A percentile compares a stretch with the other conserved stretches of the same genome.
phyloP scores from a whole-genome alignment of 768 basidiomycete genomes.

The Mycena rosella region DNA sequence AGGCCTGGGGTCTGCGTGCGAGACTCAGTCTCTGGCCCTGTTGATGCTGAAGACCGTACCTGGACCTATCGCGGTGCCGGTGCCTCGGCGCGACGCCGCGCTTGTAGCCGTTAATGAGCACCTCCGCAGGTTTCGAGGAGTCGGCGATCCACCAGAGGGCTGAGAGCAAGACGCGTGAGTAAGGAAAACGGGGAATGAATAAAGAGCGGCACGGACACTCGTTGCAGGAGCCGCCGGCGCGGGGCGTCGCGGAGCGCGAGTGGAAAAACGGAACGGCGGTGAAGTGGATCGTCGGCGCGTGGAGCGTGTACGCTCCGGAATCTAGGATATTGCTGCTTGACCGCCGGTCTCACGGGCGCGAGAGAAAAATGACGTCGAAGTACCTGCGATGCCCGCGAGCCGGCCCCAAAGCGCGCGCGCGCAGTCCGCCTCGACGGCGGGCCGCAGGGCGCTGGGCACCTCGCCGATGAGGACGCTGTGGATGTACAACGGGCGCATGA shows the following conservation, averaged over 20 bases:
- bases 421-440: conserved; percentile 69
- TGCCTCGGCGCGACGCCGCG: conserved; percentile 84
- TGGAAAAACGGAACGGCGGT: conserved; percentile 72
- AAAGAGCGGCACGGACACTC: conserved; percentile 66
- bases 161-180: conserved; percentile 42
- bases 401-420: conserved; percentile 75
- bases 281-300: conserved; percentile 67
- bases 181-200: not conserved
- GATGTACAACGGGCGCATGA: conserved; percentile 75
- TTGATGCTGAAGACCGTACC: conserved; percentile 52
- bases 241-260: conserved; percentile 52
- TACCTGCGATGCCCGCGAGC: conserved; percentile 60
- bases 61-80: conserved; percentile 69
- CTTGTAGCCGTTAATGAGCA: conserved; percentile 83
- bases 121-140: conserved; percentile 60
- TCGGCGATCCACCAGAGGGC: conserved; percentile 81
- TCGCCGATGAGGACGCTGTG: conserved; percentile 79
- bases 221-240: conserved; percentile 66
- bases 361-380: not conserved
- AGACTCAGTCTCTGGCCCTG: too few species aligned
- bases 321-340: conserved; percentile 3
- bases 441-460: conserved; percentile 58
- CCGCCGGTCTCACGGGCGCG: too few species aligned
- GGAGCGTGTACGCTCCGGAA: conserved; percentile 57
- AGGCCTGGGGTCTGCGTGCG: conserved; percentile 60